These are phyloP conservation scores for Globisporangium okanoganense DNA, from an alignment of 352 stramenopile species.

Conservation along the genomic window DNA sequence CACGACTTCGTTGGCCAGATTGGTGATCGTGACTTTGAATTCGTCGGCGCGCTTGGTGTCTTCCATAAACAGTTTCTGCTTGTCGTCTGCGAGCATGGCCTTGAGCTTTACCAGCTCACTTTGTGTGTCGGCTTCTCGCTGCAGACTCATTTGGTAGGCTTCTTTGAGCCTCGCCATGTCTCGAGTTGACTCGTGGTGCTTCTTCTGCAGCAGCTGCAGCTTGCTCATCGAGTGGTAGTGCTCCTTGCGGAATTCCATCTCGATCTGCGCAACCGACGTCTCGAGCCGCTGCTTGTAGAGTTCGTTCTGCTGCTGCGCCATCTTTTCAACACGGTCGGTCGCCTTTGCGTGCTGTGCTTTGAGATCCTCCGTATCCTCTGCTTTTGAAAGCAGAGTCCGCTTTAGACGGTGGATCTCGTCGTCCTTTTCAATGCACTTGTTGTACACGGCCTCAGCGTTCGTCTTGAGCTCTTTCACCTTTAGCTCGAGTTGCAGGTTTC, in stretches of 20 bases:
- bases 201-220: conserved; percentile 39
- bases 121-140: conserved; percentile 38
- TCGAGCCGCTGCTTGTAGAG: conserved; percentile 54
- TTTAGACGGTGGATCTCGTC: conserved; percentile 52
- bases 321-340: conserved; percentile 42
- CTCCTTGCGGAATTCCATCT: conserved; percentile 74
- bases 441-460: conserved; percentile 40
- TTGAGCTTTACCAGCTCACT: conserved; percentile 38
- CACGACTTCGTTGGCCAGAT: conserved; percentile 17
- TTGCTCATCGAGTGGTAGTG: conserved; percentile 41
- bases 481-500: conserved; percentile 33
- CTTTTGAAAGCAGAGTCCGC: conserved; percentile 30
- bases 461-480: conserved; percentile 43
- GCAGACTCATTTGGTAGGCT: conserved; percentile 44
- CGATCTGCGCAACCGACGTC: conserved; percentile 48
- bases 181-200: conserved; percentile 35
- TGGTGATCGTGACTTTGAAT: conserved; percentile 42
- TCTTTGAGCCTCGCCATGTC: conserved; percentile 36
- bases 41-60: conserved; percentile 36
- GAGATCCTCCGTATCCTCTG: conserved; percentile 47
- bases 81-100: conserved; percentile 47
- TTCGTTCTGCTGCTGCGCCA: conserved; percentile 56
- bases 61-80: conserved; percentile 40
- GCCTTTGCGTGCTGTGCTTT: conserved; percentile 45
- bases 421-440: conserved; percentile 56